Conservation (phyloP, 129 eudicot genomes). For the Deinandra increscens region DNA sequence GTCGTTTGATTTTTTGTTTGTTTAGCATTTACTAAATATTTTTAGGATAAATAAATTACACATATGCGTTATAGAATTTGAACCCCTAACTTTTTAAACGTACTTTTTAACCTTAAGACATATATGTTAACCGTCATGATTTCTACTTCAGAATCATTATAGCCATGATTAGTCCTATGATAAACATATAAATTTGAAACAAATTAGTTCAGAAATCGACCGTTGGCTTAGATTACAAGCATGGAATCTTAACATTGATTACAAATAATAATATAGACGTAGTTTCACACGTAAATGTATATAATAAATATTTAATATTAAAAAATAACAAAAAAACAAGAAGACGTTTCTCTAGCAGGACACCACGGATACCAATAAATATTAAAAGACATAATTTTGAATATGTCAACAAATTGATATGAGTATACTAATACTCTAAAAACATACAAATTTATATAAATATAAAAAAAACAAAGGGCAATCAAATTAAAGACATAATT, state of each 20-base stretch:
- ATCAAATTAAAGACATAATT: neutral
- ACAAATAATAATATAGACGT: constrained; percentile 3
- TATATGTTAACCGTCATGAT: too few species aligned
- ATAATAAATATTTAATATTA: neutral
- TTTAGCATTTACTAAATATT: too few species aligned
- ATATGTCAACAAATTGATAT: neutral
- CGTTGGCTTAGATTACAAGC: constrained; percentile 15
- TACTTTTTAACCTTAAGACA: too few species aligned
- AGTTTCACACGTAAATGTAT: neutral
- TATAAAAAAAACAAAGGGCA: too few species aligned
- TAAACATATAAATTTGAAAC: neutral
- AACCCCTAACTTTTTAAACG: too few species aligned
- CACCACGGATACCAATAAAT: neutral
- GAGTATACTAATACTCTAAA: neutral
- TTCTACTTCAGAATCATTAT: too few species aligned
- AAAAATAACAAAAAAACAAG: neutral
- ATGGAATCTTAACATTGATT: constrained; percentile 23
- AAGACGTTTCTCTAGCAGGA: neutral
- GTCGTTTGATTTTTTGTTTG: too few species aligned
- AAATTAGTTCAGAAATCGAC: constrained; percentile 2
- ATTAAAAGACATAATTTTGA: neutral
- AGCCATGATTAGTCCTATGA: neutral
- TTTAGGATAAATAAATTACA: too few species aligned
- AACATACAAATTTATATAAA: too few species aligned
- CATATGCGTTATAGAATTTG: too few species aligned